These are phyloP conservation scores for Hyaloscypha variabilis DNA, from an alignment of 495 filamentous ascomycete species.

Conservation along the genomic window DNA sequence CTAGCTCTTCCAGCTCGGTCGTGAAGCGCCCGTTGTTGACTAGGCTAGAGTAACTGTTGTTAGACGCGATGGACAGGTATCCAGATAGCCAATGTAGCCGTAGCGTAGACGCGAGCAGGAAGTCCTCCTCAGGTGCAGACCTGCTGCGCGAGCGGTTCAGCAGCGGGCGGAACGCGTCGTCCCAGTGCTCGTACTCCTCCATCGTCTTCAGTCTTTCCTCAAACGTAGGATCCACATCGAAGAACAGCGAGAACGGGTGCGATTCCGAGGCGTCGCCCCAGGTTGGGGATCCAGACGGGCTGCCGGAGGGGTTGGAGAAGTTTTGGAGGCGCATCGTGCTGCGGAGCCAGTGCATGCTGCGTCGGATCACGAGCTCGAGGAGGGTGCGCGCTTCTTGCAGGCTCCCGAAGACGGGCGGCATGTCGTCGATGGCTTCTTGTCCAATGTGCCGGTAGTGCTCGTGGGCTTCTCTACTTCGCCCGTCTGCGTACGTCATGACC, in stretches of 20 bases:
- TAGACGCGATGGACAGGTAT: conserved; percentile 22
- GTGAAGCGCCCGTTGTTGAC: conserved; percentile 19
- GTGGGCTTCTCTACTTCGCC: conserved; percentile 18
- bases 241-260: conserved; percentile 9
- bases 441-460: conserved; percentile 23
- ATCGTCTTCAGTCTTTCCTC: conserved; percentile 18
- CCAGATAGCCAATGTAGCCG: conserved; percentile 25
- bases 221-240: conserved; percentile 23
- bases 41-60: conserved; percentile 16
- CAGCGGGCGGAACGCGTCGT: conserved; percentile 17
- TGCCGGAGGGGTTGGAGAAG: conserved; percentile 8
- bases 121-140: conserved; percentile 15
- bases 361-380: conserved; percentile 19
- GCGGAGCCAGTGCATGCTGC: conserved; percentile 29
- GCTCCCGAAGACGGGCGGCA: conserved; percentile 14
- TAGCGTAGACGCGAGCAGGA: conserved; percentile 16
- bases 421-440: conserved; percentile 20
- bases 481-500: conserved; percentile 21
- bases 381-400: conserved; percentile 10
- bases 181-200: conserved; percentile 25
- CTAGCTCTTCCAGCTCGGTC: conserved; percentile 25
- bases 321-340: conserved; percentile 27
- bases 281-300: neutral
- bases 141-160: conserved; percentile 17
- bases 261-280: neutral